Base-by-base conservation (phyloP, 1,139 yeast genomes). In the Torulaspora globosa region DNA sequence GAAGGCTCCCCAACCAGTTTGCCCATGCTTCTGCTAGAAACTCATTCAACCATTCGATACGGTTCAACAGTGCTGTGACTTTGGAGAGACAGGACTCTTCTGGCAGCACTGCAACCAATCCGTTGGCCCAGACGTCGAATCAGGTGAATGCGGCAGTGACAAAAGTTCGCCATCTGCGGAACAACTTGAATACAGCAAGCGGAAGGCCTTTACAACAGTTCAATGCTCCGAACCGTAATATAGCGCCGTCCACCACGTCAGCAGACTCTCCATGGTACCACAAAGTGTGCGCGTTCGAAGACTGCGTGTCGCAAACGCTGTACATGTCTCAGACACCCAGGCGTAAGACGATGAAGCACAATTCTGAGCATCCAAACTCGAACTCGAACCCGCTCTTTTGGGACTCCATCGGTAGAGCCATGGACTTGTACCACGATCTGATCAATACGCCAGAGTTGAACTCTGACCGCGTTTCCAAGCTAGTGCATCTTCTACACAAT, bases 401-500 rank as follows among this genome's bases (percentile, higher is more conserved):
- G 78, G 71, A 68, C 32, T 70, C 78, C 2, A 69, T 75, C 28
- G 69, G 70, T 36, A 69, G 66, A 42, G 73, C 77, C 11, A 72
- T 76, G 68, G 72, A 70, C 11, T 56, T 75, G 10, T 76, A 76
- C 47, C 69, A 71, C 35, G 72, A 71, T 11, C 54, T 76, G 35
- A 63, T 69, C 31, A 68, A 65, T 18, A 65, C 74, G 1, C 75
- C 76, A n/a, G 74, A 72, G 46, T 60, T 75, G 42, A 69, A 69
- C 49, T 67, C 71, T 30, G 68, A 65, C 45, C 63, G 77, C 53
- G 73, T 73, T 50, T 67, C 76, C 1, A 68, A 72, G 39, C 62
- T 75, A 42, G 73, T 75, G 19, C 74, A 75, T 42, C 56, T 76
- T 5, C 60, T 76, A 31, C 75, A 77, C 52, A 74, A 74, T 42